Evolutionary conservation across 2,329 filamentous ascomycete species (phyloP).

Genomic region (Ophiocordyceps unilateralis): DNA sequence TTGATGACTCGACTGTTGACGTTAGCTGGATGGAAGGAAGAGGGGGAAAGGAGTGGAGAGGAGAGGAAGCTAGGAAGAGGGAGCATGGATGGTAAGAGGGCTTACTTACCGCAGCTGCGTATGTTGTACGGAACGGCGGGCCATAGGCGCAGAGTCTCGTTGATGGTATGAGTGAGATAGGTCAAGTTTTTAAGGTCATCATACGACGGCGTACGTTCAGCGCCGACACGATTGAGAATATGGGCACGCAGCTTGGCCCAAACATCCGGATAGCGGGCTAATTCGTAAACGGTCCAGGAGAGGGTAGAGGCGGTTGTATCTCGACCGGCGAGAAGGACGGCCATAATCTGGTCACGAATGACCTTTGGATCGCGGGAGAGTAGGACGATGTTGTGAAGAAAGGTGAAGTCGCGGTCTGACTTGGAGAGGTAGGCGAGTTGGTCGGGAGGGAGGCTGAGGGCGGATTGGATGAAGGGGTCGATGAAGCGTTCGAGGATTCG

Average conservation of each 20-base stretch:
- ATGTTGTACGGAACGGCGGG: slow-evolving; percentile 68
- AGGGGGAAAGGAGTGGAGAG: not conserved
- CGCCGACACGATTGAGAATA: slow-evolving; percentile 50
- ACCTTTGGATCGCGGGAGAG: slow-evolving; percentile 59
- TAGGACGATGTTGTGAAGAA: slow-evolving; percentile 68
- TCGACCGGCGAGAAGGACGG: slow-evolving; percentile 64
- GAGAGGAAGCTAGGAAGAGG: not conserved
- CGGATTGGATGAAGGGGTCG: slow-evolving; percentile 58
- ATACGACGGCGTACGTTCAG: slow-evolving; percentile 48
- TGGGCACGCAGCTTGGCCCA: slow-evolving; percentile 56
- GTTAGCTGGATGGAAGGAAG: not conserved
- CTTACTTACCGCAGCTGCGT: slow-evolving; percentile 19
- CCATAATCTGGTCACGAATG: slow-evolving; percentile 71
- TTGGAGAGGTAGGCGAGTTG: slow-evolving; percentile 56
- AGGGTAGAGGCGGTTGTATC: slow-evolving; percentile 69
- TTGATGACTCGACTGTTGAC: slow-evolving; percentile 50
- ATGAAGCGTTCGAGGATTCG: slow-evolving; percentile 60
- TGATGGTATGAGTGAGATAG: slow-evolving; percentile 56
- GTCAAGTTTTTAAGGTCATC: slow-evolving; percentile 74
- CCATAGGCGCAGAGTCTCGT: slow-evolving; percentile 64
- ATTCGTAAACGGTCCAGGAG: slow-evolving; percentile 69
- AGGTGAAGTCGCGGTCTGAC: slow-evolving; percentile 59
- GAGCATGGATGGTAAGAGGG: not conserved
- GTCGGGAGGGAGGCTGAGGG: slow-evolving; percentile 48
- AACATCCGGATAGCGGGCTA: slow-evolving; percentile 51